Conservation (phyloP, 1,139 yeast genomes). For the Pichia sp. region DNA sequence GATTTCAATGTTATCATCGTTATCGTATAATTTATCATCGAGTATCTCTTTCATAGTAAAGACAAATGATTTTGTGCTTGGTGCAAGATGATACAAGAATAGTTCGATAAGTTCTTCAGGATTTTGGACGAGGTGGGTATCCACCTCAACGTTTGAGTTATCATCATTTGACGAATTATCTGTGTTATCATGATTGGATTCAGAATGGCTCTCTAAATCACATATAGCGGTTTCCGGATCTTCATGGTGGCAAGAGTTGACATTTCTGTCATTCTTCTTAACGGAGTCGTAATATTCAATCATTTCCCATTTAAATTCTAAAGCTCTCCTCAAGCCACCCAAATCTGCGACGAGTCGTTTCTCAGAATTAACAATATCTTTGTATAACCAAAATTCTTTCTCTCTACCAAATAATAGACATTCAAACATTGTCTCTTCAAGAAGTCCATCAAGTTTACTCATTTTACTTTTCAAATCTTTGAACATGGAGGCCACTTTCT, state of each 20-base stretch:
- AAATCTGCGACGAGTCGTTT: constrained; percentile 49
- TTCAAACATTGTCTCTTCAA: constrained; percentile 64
- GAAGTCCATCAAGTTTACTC: constrained; percentile 30
- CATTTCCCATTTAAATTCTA: constrained; percentile 57
- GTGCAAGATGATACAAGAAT: constrained; percentile 63
- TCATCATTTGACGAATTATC: constrained; percentile 8
- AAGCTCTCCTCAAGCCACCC: constrained; percentile 62
- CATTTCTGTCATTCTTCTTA: too few relatives aligned
- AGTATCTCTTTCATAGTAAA: constrained; percentile 59
- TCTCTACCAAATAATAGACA: constrained; percentile 48
- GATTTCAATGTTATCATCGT: constrained; percentile 28
- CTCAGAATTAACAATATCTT: constrained; percentile 44
- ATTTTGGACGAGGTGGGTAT: constrained; percentile 27
- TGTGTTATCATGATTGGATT: neutral
- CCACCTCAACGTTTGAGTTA: constrained; percentile 6
- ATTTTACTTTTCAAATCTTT: constrained; percentile 8
- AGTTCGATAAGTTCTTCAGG: constrained; percentile 53
- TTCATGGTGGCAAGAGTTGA: too few relatives aligned
- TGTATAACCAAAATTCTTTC: constrained; percentile 40
- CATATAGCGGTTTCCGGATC: too few relatives aligned
- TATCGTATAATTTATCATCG: constrained; percentile 52
- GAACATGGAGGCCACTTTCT: constrained; percentile 2
- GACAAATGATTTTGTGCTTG: constrained; percentile 62
- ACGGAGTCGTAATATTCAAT: constrained; percentile 24
- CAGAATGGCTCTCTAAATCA: neutral